Evolutionary conservation across 306 rosid genomes (phyloP).

Genomic region (Lathyrus sativus): DNA sequence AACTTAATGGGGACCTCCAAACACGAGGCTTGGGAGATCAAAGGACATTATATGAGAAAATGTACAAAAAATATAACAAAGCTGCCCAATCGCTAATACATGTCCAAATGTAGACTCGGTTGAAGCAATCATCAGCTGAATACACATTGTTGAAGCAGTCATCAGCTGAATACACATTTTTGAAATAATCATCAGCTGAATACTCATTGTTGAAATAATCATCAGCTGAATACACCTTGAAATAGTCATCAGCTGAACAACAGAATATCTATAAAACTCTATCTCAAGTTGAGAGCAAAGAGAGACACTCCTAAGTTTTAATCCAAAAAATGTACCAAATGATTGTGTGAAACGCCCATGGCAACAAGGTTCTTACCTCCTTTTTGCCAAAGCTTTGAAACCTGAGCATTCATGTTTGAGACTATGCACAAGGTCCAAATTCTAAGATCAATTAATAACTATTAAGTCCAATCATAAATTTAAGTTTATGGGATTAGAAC

Average conservation of each 20-base stretch:
- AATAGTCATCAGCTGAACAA: not conserved
- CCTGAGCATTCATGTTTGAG: not conserved
- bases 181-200: too few relatives aligned
- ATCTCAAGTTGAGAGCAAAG: not conserved
- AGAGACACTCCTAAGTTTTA: not conserved
- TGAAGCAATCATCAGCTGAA: too few relatives aligned
- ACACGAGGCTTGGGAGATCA: not conserved
- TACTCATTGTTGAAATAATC: not conserved
- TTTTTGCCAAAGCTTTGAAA: not conserved
- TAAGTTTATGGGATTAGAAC: not conserved
- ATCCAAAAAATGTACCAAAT: not conserved
- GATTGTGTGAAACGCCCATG: not conserved
- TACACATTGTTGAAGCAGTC: not conserved
- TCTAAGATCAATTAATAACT: not conserved
- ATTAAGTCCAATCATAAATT: slow-evolving; percentile 3
- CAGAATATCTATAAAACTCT: not conserved
- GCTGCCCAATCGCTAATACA: not conserved
- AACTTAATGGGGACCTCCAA: not conserved
- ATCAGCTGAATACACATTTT: too few relatives aligned
- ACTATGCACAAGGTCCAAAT: not conserved
- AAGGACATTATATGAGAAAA: not conserved
- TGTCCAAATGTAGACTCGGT: not conserved
- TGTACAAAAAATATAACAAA: not conserved
- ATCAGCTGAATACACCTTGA: slow-evolving; percentile 3
- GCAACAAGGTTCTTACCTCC: not conserved